Conservation (phyloP, 75 land plant genomes). For the Cupressus sempervirens region DNA sequence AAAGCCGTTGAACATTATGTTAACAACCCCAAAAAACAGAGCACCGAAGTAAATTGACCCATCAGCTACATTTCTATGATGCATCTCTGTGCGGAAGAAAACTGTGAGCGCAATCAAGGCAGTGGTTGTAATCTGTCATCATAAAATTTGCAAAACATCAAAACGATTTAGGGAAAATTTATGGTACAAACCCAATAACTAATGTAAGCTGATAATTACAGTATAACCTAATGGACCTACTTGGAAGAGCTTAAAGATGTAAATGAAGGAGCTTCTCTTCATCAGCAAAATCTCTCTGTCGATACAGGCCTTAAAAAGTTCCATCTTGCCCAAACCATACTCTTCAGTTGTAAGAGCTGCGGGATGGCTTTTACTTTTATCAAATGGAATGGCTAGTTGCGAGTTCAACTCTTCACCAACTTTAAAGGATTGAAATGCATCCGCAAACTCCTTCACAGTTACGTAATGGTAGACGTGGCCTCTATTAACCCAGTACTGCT, state of each 20-base stretch:
- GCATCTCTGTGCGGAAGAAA: slow-evolving; percentile 40
- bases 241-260: slow-evolving; percentile 31
- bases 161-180: background rate
- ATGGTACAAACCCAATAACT: background rate
- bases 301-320: slow-evolving; percentile 33
- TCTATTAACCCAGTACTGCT: slow-evolving; percentile 42
- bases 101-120: slow-evolving; percentile 45
- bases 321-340: slow-evolving; percentile 35
- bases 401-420: slow-evolving; percentile 25
- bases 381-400: slow-evolving; percentile 36
- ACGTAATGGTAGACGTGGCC: slow-evolving; percentile 30
- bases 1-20: slow-evolving; percentile 52
- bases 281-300: slow-evolving; percentile 35
- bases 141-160: background rate
- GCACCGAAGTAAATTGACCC: slow-evolving; percentile 42
- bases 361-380: slow-evolving; percentile 34
- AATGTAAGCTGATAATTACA: background rate
- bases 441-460: slow-evolving; percentile 42
- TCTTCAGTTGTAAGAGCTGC: slow-evolving; percentile 37
- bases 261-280: slow-evolving; percentile 46
- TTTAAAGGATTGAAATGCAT: slow-evolving; percentile 36
- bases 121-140: slow-evolving; percentile 24
- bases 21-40: slow-evolving; percentile 34
- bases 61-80: slow-evolving; percentile 14
- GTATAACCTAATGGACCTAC: background rate